Conservation (phyloP, 805 yeast species). For the Suhomyces vadensis region DNA sequence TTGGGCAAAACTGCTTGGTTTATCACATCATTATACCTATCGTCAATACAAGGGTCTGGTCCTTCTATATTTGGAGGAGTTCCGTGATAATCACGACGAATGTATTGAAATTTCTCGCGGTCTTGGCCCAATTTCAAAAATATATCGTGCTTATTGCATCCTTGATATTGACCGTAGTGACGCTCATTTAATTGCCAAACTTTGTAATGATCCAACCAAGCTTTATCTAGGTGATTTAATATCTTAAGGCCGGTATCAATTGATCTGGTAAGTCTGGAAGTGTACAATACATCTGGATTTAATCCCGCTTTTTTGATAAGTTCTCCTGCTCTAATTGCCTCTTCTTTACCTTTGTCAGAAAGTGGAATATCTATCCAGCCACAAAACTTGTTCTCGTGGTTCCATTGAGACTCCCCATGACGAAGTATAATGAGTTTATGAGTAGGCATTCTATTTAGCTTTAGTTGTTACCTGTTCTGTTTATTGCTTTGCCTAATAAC, state of each 20-base stretch:
- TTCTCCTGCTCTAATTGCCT: constrained; percentile 41
- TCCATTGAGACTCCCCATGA: constrained; percentile 48
- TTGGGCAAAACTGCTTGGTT: constrained; percentile 29
- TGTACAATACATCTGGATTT: constrained; percentile 36
- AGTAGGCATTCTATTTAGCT: constrained; percentile 7
- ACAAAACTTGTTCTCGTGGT: constrained; percentile 44
- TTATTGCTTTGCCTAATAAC: neutral
- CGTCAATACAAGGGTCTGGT: constrained; percentile 37
- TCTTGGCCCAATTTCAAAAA: constrained; percentile 34
- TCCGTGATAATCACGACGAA: constrained; percentile 40
- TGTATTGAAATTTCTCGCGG: constrained; percentile 36
- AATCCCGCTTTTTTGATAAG: constrained; percentile 28
- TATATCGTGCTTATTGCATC: constrained; percentile 38
- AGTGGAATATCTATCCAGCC: constrained; percentile 49
- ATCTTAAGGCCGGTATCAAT: constrained; percentile 44
- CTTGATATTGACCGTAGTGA: constrained; percentile 46
- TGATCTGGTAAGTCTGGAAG: constrained; percentile 41
- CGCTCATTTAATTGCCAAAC: constrained; percentile 46
- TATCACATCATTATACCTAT: constrained; percentile 29
- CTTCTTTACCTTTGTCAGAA: constrained; percentile 36
- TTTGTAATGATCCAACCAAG: constrained; percentile 40
- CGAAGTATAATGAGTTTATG: constrained; percentile 43
- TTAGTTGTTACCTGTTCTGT: neutral
- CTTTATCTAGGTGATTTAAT: constrained; percentile 29
- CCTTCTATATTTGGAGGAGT: constrained; percentile 34